phyloP scores from a whole-genome alignment of 2,329 filamentous ascomycete species.

The Setomelanomma holmii region DNA sequence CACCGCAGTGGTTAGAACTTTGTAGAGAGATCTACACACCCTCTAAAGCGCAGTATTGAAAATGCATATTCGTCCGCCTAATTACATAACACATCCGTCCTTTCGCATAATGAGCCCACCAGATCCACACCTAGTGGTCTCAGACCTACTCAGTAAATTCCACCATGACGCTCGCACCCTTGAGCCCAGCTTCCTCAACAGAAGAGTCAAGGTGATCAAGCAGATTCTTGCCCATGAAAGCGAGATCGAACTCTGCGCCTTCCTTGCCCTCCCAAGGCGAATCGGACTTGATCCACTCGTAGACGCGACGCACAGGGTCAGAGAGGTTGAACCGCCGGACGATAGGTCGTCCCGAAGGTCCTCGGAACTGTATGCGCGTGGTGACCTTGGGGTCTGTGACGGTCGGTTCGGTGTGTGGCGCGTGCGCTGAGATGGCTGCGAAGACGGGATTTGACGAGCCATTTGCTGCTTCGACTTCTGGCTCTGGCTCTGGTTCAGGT shows the following conservation, averaged over 20 bases:
- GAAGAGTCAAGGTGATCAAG: slow-evolving; percentile 76
- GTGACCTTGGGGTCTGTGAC: slow-evolving; percentile 69
- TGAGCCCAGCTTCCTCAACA: slow-evolving; percentile 82
- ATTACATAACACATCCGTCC: slow-evolving; percentile 1
- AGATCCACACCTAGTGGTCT: background rate
- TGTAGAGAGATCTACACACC: slow-evolving; percentile 2
- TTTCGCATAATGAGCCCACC: background rate
- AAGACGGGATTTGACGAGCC: slow-evolving; percentile 61
- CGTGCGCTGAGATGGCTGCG: slow-evolving; percentile 72
- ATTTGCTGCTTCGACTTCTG: slow-evolving; percentile 35
- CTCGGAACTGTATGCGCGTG: slow-evolving; percentile 86
- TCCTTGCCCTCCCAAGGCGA: slow-evolving; percentile 83
- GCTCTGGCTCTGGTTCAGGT: slow-evolving; percentile 18
- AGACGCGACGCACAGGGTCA: slow-evolving; percentile 82
- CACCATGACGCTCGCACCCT: slow-evolving; percentile 94
- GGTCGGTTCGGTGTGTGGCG: slow-evolving; percentile 79
- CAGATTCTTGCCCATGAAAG: slow-evolving; percentile 85
- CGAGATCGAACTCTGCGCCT: slow-evolving; percentile 83
- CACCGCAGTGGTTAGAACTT: background rate
- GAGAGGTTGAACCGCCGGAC: slow-evolving; percentile 82
- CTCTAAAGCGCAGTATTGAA: background rate
- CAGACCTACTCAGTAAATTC: slow-evolving; percentile 65
- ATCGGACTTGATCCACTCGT: slow-evolving; percentile 91
- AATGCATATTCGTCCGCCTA: background rate
- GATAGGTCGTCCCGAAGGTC: slow-evolving; percentile 76